A percentile compares a stretch with the other conserved stretches of the same genome.
These are phyloP conservation scores for Oryza coarctata DNA, from an alignment of 176 grass and related monocot genomes.

Conservation along the genomic window DNA sequence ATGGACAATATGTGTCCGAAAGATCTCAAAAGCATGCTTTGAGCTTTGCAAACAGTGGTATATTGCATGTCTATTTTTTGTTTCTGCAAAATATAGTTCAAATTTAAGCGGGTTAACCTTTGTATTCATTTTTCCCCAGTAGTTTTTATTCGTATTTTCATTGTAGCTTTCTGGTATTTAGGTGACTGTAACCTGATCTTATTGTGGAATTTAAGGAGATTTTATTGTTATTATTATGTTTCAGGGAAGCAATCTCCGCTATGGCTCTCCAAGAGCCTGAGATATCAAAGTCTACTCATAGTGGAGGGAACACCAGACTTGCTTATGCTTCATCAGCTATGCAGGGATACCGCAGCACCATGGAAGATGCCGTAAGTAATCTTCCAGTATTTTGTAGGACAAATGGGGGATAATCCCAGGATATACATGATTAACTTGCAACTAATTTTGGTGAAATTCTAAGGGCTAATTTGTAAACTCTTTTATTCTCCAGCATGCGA, in stretches of 20 bases:
- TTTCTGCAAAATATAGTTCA: not conserved
- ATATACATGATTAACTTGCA: not conserved
- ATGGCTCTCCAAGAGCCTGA: conserved; percentile 4
- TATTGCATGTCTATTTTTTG: not conserved
- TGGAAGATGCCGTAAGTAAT: conserved; percentile 63
- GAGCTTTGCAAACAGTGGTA: not conserved
- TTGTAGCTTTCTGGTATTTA: not conserved
- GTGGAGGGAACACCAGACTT: conserved; percentile 33
- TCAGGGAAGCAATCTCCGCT: conserved; percentile 27
- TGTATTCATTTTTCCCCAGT: not conserved
- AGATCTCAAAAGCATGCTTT: not conserved
- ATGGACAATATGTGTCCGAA: not conserved
- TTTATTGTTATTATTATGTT: not conserved
- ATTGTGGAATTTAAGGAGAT: not conserved
- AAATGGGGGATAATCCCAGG: not conserved
- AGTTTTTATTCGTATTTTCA: not conserved
- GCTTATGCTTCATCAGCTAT: conserved; percentile 38
- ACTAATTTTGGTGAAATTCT: not conserved
- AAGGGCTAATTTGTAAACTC: conserved; percentile 1
- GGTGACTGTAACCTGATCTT: not conserved
- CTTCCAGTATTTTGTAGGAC: conserved; percentile 19
- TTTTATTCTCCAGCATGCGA: conserved; percentile 39
- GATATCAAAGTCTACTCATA: not conserved
- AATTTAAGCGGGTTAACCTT: not conserved
- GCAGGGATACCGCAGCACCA: conserved; percentile 37